These are phyloP conservation scores for Novymonas esmeraldas DNA, from an alignment of 208 protist species.

Conservation along the genomic window DNA sequence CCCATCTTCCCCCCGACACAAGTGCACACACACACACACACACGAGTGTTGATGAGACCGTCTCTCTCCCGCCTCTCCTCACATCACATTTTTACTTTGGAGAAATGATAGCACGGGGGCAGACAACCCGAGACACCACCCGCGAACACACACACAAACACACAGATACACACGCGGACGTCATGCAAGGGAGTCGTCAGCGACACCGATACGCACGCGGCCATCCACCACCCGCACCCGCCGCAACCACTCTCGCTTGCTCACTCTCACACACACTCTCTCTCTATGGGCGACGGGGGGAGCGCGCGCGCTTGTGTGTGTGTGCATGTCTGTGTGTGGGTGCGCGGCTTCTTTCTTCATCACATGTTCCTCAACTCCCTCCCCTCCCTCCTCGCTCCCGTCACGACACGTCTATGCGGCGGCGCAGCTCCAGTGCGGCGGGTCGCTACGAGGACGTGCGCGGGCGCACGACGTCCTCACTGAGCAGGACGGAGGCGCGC, in stretches of 20 bases:
- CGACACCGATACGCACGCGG: background rate
- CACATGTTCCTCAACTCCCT: background rate
- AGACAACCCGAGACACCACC: no score
- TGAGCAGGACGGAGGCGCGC: slow-evolving; percentile 34
- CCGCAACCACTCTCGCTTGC: background rate
- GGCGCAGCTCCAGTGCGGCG: no score
- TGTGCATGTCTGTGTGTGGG: background rate
- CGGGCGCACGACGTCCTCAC: slow-evolving; percentile 54
- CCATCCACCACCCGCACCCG: background rate
- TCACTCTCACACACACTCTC: background rate
- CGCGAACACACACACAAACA: no score
- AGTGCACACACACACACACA: no score
- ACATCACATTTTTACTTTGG: no score
- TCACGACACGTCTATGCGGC: background rate
- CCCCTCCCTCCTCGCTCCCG: background rate
- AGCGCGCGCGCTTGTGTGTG: background rate
- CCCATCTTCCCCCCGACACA: no score
- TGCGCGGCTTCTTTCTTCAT: background rate
- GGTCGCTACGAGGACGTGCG: slow-evolving; percentile 25
- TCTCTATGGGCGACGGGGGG: slow-evolving; percentile 3
- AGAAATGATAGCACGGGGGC: no score
- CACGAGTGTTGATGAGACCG: no score
- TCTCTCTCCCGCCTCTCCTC: no score
- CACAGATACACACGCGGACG: no score
- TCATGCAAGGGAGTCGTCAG: no score